Conservation (phyloP, 495 filamentous ascomycete genomes). For the Poronia punctata region DNA sequence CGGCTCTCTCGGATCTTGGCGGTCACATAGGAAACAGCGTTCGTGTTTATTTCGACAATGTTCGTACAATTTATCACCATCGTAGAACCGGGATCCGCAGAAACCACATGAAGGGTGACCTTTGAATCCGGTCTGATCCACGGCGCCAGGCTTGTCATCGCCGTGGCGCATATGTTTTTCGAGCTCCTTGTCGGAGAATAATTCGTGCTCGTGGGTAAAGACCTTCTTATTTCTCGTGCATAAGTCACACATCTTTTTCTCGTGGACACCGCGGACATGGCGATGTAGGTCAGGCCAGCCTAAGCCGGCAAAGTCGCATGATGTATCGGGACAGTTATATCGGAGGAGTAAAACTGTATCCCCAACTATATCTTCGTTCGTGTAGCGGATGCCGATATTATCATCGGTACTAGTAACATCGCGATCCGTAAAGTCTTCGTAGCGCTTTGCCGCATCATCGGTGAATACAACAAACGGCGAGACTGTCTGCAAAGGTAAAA, state of each 20-base stretch:
- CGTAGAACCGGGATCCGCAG: constrained; percentile 88
- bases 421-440: constrained; percentile 64
- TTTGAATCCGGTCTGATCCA: constrained; percentile 92
- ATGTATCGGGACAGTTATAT: constrained; percentile 86
- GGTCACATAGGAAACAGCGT: constrained; percentile 89
- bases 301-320: constrained; percentile 83
- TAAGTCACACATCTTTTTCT: constrained; percentile 89
- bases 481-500: constrained; percentile 55
- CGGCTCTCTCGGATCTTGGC: constrained; percentile 57
- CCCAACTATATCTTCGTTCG: constrained; percentile 75
- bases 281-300: constrained; percentile 91
- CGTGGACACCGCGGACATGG: constrained; percentile 75
- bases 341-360: constrained; percentile 82
- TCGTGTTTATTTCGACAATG: constrained; percentile 93
- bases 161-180: constrained; percentile 83
- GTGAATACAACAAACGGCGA: constrained; percentile 87
- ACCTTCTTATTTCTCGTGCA: constrained; percentile 95
- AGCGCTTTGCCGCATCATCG: constrained; percentile 70
- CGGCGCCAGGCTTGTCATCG: constrained; percentile 82
- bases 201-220: constrained; percentile 93
- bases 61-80: constrained; percentile 86
- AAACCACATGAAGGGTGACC: constrained; percentile 94
- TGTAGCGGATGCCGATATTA: constrained; percentile 83
- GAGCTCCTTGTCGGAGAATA: constrained; percentile 79
- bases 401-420: constrained; percentile 72